Percentiles rank a stretch among this genome's conserved stretches.
phyloP scores from a whole-genome alignment of 2,329 filamentous ascomycete species.

The Didymella keratinophila region DNA sequence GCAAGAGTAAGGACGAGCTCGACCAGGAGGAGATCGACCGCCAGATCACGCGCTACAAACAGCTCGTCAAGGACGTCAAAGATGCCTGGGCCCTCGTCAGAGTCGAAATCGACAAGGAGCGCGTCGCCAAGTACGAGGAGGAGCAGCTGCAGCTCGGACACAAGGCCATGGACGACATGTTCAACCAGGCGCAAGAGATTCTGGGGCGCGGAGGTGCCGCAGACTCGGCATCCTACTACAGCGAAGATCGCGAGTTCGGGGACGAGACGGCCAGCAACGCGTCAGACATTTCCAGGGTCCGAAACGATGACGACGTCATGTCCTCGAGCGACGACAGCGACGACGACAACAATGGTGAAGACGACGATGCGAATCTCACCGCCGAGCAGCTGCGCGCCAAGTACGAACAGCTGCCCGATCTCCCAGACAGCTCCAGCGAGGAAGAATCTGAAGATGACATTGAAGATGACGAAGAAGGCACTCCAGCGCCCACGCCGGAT shows the following conservation, averaged over 20 bases:
- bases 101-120: slow-evolving; percentile 64
- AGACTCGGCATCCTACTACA: slow-evolving; percentile 50
- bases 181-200: slow-evolving; percentile 69
- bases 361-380: slow-evolving; percentile 71
- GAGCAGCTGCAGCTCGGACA: slow-evolving; percentile 64
- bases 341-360: slow-evolving; percentile 51
- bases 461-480: slow-evolving; percentile 32
- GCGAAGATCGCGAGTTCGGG: slow-evolving; percentile 51
- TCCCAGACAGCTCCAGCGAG: slow-evolving; percentile 47
- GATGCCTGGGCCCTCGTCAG: slow-evolving; percentile 67
- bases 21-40: slow-evolving; percentile 77
- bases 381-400: slow-evolving; percentile 74
- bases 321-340: slow-evolving; percentile 47
- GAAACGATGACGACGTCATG: slow-evolving; percentile 54
- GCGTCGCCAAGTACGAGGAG: slow-evolving; percentile 66
- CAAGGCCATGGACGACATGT: slow-evolving; percentile 75
- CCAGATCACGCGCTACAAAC: slow-evolving; percentile 73
- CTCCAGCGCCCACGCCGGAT: slow-evolving; percentile 37
- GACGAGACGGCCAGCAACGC: slow-evolving; percentile 43
- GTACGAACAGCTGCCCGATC: slow-evolving; percentile 69
- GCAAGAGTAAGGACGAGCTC: slow-evolving; percentile 71
- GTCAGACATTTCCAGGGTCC: neutral
- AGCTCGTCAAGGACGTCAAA: slow-evolving; percentile 71
- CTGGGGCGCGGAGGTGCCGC: slow-evolving; percentile 43
- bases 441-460: slow-evolving; percentile 41